Evolutionary conservation across 257 asterid genomes (phyloP).

Genomic region (Lantana camara): DNA sequence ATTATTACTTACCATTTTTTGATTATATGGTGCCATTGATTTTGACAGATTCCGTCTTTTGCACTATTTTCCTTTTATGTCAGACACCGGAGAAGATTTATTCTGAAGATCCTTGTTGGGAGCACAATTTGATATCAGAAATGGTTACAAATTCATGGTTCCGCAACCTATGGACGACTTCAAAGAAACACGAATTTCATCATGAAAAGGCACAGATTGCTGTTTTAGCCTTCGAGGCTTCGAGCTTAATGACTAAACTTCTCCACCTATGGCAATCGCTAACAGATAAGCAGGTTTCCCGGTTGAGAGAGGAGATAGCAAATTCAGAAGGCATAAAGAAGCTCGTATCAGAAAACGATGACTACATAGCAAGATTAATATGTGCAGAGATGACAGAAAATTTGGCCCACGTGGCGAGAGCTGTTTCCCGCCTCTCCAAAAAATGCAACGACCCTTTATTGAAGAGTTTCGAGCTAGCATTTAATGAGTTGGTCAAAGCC

Average conservation of each 20-base stretch:
- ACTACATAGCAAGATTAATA: conserved; percentile 59
- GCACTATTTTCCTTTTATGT: conserved; percentile 20
- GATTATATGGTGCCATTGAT: not conserved
- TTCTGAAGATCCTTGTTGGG: conserved; percentile 26
- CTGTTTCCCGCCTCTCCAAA: conserved; percentile 69
- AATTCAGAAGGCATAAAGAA: conserved; percentile 65
- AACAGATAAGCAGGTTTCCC: conserved; percentile 68
- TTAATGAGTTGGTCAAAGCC: conserved; percentile 51
- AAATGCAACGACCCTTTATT: conserved; percentile 71
- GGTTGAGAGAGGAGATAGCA: conserved; percentile 64
- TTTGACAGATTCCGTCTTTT: conserved; percentile 22
- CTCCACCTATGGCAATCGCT: conserved; percentile 86
- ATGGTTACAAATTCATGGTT: conserved; percentile 92
- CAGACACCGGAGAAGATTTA: too few relatives aligned
- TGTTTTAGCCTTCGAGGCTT: conserved; percentile 89
- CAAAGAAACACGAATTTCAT: conserved; percentile 52
- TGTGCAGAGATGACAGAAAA: conserved; percentile 70
- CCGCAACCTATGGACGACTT: conserved; percentile 63
- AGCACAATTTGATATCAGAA: conserved; percentile 26
- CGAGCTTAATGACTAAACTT: conserved; percentile 84
- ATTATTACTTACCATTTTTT: conserved; percentile 6
- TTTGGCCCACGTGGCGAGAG: conserved; percentile 58
- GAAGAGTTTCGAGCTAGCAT: conserved; percentile 81
- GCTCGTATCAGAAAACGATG: conserved; percentile 75
- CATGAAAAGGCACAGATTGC: conserved; percentile 55